Base-by-base conservation (phyloP, 257 asterid species). In the Scutellaria baicalensis region DNA sequence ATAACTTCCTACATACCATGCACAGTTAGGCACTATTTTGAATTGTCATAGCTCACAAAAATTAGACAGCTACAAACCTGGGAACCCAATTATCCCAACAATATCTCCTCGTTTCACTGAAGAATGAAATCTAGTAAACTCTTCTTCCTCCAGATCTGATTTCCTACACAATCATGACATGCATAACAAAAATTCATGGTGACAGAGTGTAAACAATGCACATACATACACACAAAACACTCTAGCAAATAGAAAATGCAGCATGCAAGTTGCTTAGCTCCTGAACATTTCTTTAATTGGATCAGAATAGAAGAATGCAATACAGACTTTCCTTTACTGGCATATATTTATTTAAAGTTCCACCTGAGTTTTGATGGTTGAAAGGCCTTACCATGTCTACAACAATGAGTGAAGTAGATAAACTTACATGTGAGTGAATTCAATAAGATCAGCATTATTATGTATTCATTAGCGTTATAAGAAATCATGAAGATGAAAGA, bases 71-170 rank as follows among this genome's bases (percentile, higher is more conserved):
- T 40, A 14, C 90, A 31, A 72, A 92, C 98, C 98, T 84, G 98
- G 98, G 79, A 80, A 87, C 18, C 96, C 98, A 80, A 79, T 47
- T 43, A 87, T 87, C 23, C 98, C 98, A 43, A 90, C 95, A 64
- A 90, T 68, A 78, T 90, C 96, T 39, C 97, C 97, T 36, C 96
- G 85, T 77, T 93, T 93, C 75, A 88, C 98, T 7, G 89, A 68
- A 71, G 89, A 78, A 78, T 93, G 97, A 65, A 83, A 89, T 71
- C 66, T 71, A 21, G 79, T 40, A 66, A 93, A 93, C 42, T 80
- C 85, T 43, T 85, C 93, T 61, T 76, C 86, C 6, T 57, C 79
- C 81, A 93, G 58, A 40, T 82, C 95, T 0, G 96, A 88, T 65
- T 80, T 86, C 81, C 98, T 93, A 64, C 75, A 72, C 3, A 66